phyloP scores from a whole-genome alignment of 148 eudicot genomes.

The Amaranthus hypochondriacus region DNA sequence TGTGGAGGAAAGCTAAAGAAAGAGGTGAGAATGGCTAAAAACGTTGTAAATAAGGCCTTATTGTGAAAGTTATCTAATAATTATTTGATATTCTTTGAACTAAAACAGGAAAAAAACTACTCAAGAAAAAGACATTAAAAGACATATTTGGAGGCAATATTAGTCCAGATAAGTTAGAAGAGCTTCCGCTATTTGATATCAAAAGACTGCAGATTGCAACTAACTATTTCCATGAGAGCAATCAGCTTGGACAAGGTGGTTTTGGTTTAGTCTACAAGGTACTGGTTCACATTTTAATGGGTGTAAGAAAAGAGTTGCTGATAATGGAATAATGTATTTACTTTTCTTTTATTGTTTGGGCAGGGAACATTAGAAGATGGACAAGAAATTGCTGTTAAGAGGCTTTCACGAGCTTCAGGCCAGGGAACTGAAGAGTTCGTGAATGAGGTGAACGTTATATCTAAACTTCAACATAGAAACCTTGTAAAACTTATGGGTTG shows the following conservation, averaged over 20 bases:
- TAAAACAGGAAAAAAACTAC: too few species aligned
- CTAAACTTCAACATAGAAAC: constrained; percentile 42
- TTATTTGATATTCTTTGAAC: too few species aligned
- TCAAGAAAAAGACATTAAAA: too few species aligned
- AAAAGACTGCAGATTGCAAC: constrained; percentile 26
- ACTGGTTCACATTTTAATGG: background rate
- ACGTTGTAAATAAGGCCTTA: constrained; percentile 11
- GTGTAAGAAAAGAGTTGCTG: background rate
- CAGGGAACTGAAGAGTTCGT: constrained; percentile 42
- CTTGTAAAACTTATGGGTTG: constrained; percentile 41
- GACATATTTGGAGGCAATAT: too few species aligned
- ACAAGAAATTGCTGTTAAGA: constrained; percentile 36
- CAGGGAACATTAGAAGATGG: constrained; percentile 38
- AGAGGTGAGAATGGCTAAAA: constrained; percentile 1
- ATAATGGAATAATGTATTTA: background rate
- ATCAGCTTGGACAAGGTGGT: constrained; percentile 48
- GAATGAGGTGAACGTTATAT: constrained; percentile 42
- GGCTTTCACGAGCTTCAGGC: constrained; percentile 41
- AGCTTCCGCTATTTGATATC: constrained; percentile 18
- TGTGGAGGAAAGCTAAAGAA: too few species aligned
- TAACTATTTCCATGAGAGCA: constrained; percentile 24
- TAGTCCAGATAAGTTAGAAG: too few species aligned
- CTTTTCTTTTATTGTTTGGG: background rate
- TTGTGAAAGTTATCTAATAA: too few species aligned
- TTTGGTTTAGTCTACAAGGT: constrained; percentile 48